These are phyloP conservation scores for Globisporangium spinosum DNA, from an alignment of 352 stramenopile genomes.

Conservation along the genomic window DNA sequence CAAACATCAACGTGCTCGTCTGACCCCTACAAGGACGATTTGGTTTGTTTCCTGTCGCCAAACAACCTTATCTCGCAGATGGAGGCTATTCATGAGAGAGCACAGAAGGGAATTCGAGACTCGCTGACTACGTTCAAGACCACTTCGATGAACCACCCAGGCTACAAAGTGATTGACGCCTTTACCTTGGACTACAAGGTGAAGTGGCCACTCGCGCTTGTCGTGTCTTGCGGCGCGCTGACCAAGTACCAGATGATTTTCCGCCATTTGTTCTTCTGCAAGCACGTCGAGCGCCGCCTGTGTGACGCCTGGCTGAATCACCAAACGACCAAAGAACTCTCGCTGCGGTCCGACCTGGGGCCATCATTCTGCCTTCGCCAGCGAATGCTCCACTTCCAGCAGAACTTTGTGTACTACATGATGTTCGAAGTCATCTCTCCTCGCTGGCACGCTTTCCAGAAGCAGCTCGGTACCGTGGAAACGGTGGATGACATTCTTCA, in stretches of 20 bases:
- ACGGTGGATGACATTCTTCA: constrained; percentile 95
- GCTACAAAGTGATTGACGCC: constrained; percentile 93
- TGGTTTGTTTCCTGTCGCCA: constrained; percentile 84
- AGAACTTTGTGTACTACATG: constrained; percentile 99
- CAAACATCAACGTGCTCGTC: constrained; percentile 90
- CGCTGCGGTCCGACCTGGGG: constrained; percentile 83
- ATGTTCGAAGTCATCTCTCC: constrained; percentile 96
- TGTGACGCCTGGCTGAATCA: constrained; percentile 95
- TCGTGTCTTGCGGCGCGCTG: constrained; percentile 92
- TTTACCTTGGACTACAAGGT: constrained; percentile 96
- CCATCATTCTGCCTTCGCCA: constrained; percentile 94
- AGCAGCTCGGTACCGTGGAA: constrained; percentile 61
- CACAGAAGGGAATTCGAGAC: constrained; percentile 59
- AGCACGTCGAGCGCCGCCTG: constrained; percentile 96
- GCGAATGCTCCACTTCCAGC: constrained; percentile 99
- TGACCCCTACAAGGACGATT: constrained; percentile 88
- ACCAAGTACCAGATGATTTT: constrained; percentile 99
- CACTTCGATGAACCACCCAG: constrained; percentile 58
- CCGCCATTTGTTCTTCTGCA: constrained; percentile 98
- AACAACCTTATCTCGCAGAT: constrained; percentile 91
- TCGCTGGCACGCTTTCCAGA: constrained; percentile 89
- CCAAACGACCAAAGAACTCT: constrained; percentile 90
- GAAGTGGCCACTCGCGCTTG: constrained; percentile 96
- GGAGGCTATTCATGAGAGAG: constrained; percentile 88
- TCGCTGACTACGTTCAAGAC: constrained; percentile 71